Conservation (phyloP, 768 basidiomycete species). For the Epithele typhae region DNA sequence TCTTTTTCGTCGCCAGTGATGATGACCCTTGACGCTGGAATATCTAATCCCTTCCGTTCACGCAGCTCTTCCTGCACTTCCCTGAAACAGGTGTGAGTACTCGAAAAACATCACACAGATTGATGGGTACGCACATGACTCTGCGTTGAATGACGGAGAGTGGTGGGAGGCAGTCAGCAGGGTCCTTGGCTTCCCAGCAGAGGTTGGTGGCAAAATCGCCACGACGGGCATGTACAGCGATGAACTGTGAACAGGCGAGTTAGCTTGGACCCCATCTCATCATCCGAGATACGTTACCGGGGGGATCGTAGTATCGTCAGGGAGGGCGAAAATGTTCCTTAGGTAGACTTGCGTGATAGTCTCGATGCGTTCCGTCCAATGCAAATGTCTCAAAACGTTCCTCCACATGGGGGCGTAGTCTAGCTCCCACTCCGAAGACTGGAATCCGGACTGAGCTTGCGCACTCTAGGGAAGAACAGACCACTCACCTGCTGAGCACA, state of each 20-base stretch:
- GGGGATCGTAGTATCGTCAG: slow-evolving; percentile 24
- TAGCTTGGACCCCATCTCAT: not conserved
- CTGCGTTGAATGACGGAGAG: slow-evolving; percentile 29
- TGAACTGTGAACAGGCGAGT: slow-evolving; percentile 23
- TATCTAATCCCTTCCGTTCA: slow-evolving; percentile 24
- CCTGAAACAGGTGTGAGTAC: slow-evolving; percentile 1
- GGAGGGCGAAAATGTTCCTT: slow-evolving; percentile 23
- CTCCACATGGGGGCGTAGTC: slow-evolving; percentile 34
- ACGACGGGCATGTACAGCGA: slow-evolving; percentile 32
- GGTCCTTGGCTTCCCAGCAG: slow-evolving; percentile 28
- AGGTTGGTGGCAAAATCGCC: slow-evolving; percentile 33
- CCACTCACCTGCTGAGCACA: slow-evolving; percentile 25
- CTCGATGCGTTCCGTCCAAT: slow-evolving; percentile 30
- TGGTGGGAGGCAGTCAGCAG: slow-evolving; percentile 36
- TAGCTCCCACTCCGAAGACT: slow-evolving; percentile 28
- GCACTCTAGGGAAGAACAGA: not conserved
- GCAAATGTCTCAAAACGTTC: slow-evolving; percentile 29
- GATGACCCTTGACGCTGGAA: slow-evolving; percentile 31
- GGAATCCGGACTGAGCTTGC: not conserved
- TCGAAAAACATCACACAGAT: not conserved
- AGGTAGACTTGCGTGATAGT: slow-evolving; percentile 28
- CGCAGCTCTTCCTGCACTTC: slow-evolving; percentile 36
- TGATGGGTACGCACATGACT: slow-evolving; percentile 21
- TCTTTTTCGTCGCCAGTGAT: slow-evolving; percentile 42
- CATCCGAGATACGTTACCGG: slow-evolving; percentile 19